Evolutionary conservation across 768 basidiomycete species (phyloP), one percentile per base, ranked within the genome.

Genomic region (Lyophyllum atratum): DNA sequence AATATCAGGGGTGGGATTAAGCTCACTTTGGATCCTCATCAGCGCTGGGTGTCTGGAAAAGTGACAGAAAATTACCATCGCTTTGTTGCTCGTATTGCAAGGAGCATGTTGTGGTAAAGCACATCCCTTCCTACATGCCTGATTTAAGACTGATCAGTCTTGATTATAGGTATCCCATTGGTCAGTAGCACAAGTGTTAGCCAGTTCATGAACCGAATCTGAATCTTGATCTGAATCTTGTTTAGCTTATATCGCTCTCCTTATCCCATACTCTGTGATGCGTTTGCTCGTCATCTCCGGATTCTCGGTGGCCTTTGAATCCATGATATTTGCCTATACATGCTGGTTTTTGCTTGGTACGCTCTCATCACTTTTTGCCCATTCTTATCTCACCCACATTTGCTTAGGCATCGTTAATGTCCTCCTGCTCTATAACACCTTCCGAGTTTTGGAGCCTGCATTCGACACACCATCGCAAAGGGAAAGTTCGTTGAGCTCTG

Each of bases 61-160:
- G 62, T 69, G 22, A 66, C 61, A 1, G 76, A 80, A 49, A 79
- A 81, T 53, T 89, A 90, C 64, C 80, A 82, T 55, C 77, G 74
- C 24, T 88, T 90, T 65, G 76, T 90, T 25, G 75, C 75, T 28
- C 76, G 79, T n/a, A 77, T 92, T 51, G 80, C 85, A 25, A 76
- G 80, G 58, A 85, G 81, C 55, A 87, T 90, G 86, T 73, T 90
- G 44, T 91, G 87, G 90, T 90, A 61, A 54, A 81, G 68, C 28
- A 31, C 64, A 5, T 19, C 34, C 24, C 4, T 40, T 29, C 57
- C 33, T 33, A n/a, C 12, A 25, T 54, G 17, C 11, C 3, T 28
- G 34, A 25, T 49, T 31, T n/a, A 40, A 25, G 25, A 15, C 33
- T 59, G 54, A 55, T 56, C 56, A 66, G 37, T 29, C 14, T 24